These are phyloP conservation scores for Gaertneriomyces sp. DNA, from an alignment of 192 early-diverging fungal genomes.

Conservation along the genomic window DNA sequence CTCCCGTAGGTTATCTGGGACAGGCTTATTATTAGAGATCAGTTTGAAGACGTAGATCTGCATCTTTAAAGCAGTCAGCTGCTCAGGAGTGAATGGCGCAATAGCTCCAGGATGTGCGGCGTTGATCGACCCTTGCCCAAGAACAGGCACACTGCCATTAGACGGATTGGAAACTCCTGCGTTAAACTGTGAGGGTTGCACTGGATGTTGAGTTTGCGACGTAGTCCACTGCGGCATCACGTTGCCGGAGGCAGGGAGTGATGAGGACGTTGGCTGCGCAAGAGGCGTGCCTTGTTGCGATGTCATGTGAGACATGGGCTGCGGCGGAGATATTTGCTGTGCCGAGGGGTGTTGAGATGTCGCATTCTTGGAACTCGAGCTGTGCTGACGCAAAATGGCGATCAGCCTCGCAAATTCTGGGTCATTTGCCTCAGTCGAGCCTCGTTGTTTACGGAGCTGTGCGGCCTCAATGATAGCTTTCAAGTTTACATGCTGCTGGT, in stretches of 20 bases:
- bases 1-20: conserved; percentile 69
- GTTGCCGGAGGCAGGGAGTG: not conserved
- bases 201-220: too few relatives aligned
- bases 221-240: not conserved
- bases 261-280: too few relatives aligned
- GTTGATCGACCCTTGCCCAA: too few relatives aligned
- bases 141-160: too few relatives aligned
- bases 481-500: not conserved
- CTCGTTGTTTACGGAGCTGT: conserved; percentile 55
- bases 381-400: conserved; percentile 49
- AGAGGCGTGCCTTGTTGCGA: too few relatives aligned
- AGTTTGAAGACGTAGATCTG: conserved; percentile 86
- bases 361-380: conserved; percentile 16
- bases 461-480: conserved; percentile 21
- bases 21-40: conserved; percentile 71
- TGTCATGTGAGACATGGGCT: too few relatives aligned
- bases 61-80: conserved; percentile 65
- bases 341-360: conserved; percentile 9
- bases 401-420: conserved; percentile 71
- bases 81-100: conserved; percentile 45
- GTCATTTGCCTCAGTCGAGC: conserved; percentile 75
- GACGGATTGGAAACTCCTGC: too few relatives aligned
- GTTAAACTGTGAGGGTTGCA: too few relatives aligned
- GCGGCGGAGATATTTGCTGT: too few relatives aligned
- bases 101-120: not conserved